Conservation (phyloP, 345 rosid genomes). For the Dovyalis caffra region DNA sequence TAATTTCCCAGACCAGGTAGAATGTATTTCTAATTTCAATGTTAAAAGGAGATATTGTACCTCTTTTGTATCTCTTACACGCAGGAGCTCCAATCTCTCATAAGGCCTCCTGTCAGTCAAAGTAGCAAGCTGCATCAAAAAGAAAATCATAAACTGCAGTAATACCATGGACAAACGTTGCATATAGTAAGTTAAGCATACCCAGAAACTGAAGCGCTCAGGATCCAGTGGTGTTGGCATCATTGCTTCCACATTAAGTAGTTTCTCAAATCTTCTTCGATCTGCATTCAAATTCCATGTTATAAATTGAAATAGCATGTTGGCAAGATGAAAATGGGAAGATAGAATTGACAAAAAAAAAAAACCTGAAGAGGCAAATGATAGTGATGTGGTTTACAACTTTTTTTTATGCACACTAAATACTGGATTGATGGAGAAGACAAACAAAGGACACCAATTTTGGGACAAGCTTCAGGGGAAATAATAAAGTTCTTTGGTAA, state of each 20-base stretch:
- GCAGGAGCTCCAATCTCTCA: conserved; percentile 83
- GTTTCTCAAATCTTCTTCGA: conserved; percentile 60
- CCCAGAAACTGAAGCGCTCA: conserved; percentile 97
- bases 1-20: not conserved
- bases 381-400: not conserved
- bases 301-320: conserved; percentile 12
- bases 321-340: not conserved
- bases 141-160: conserved; percentile 10
- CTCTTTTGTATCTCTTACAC: conserved; percentile 78
- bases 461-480: not conserved
- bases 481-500: not conserved
- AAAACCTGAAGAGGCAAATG: conserved; percentile 1
- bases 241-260: conserved; percentile 64
- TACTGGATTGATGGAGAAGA: not conserved
- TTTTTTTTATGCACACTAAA: not conserved
- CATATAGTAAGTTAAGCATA: conserved; percentile 26
- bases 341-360: not conserved
- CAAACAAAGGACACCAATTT: not conserved
- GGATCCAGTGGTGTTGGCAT: conserved; percentile 79
- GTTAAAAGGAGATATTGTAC: conserved; percentile 34
- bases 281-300: conserved; percentile 39
- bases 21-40: not conserved
- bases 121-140: conserved; percentile 70
- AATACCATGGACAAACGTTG: not conserved
- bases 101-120: conserved; percentile 70